phyloP scores from a whole-genome alignment of 306 rosid species.

The Lathyrus sativus region DNA sequence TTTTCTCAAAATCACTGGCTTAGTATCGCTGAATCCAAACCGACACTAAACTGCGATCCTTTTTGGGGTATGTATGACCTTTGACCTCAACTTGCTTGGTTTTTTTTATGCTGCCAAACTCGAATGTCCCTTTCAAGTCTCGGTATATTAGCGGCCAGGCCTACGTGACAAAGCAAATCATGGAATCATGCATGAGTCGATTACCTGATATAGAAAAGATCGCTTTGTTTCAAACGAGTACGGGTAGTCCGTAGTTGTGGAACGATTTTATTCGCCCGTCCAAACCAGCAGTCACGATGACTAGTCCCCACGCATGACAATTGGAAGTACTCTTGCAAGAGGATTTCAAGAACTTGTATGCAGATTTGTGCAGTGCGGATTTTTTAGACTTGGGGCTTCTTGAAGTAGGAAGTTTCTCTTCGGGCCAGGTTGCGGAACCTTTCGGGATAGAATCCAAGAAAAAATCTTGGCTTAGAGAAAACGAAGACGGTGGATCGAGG shows the following conservation, averaged over 20 bases:
- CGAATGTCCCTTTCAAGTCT: slow-evolving; percentile 26
- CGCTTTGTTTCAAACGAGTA: slow-evolving; percentile 52
- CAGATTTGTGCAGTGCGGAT: slow-evolving; percentile 63
- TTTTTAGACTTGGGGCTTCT: slow-evolving; percentile 52
- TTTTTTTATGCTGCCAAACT: slow-evolving; percentile 40
- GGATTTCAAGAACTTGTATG: slow-evolving; percentile 73
- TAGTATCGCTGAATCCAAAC: not conserved
- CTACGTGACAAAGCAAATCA: slow-evolving; percentile 25
- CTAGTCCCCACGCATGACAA: slow-evolving; percentile 95
- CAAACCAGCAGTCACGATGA: slow-evolving; percentile 92
- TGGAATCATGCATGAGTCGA: slow-evolving; percentile 29
- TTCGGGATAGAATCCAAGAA: slow-evolving; percentile 69
- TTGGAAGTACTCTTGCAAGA: slow-evolving; percentile 75
- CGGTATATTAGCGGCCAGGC: slow-evolving; percentile 32
- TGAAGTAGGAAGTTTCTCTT: slow-evolving; percentile 85
- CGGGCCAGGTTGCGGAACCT: slow-evolving; percentile 99
- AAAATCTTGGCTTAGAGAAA: slow-evolving; percentile 71
- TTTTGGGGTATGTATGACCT: slow-evolving; percentile 24
- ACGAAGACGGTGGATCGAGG: slow-evolving; percentile 56
- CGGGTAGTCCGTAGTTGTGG: slow-evolving; percentile 87
- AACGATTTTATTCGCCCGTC: slow-evolving; percentile 91
- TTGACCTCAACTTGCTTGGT: slow-evolving; percentile 40
- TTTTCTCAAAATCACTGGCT: not conserved
- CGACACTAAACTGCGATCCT: slow-evolving; percentile 28
- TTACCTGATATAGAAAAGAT: slow-evolving; percentile 36